These are phyloP conservation scores for Phenoliferia sp. DNA, from an alignment of 1,284 basidiomycete species.

Conservation along the genomic window DNA sequence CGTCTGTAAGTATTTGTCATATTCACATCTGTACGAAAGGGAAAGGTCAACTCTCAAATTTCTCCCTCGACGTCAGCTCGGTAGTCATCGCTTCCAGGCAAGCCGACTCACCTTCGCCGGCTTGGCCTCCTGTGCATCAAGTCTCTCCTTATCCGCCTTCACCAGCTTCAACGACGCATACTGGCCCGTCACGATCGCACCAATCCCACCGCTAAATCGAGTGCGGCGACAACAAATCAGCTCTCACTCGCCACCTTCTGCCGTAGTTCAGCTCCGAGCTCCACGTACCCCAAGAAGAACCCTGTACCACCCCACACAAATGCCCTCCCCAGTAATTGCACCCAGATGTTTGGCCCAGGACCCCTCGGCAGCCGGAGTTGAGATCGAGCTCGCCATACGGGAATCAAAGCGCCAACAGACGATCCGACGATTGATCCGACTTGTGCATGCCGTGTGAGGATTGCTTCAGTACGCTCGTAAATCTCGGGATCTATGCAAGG, in stretches of 20 bases:
- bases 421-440: background rate
- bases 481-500: background rate
- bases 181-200: background rate
- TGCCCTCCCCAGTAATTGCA: background rate
- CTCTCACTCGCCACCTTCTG: background rate
- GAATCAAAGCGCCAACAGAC: background rate
- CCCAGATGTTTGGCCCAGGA: background rate
- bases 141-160: background rate
- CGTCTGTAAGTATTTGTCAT: too few relatives aligned
- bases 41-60: too few relatives aligned
- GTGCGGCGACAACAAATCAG: background rate
- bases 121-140: too few relatives aligned
- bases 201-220: background rate
- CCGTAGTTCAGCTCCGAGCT: background rate
- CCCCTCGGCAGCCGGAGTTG: background rate
- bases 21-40: too few relatives aligned
- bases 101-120: too few relatives aligned
- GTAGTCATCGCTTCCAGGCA: too few relatives aligned
- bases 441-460: background rate
- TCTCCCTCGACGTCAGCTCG: too few relatives aligned
- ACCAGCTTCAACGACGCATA: background rate
- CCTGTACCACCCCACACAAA: background rate
- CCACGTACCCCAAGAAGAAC: background rate
- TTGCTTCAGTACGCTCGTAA: background rate
- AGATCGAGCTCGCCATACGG: background rate